phyloP scores from a whole-genome alignment of 2,329 filamentous ascomycete species.

The Lizonia empirigonia region DNA sequence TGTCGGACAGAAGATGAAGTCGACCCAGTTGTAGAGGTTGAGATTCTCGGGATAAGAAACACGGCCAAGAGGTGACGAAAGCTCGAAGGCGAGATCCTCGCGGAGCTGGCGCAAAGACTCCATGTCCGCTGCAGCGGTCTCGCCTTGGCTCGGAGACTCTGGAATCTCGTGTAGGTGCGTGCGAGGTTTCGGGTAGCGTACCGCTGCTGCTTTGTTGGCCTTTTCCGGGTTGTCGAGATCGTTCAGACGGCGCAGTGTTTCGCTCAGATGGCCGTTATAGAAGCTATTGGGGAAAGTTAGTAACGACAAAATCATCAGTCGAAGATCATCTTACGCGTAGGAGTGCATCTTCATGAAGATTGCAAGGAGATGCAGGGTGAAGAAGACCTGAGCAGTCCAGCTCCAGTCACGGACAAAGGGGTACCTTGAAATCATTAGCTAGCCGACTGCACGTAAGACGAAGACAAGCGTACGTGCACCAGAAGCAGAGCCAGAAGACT shows the following conservation, averaged over 20 bases:
- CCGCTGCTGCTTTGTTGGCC: slow-evolving; percentile 70
- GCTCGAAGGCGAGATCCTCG: slow-evolving; percentile 85
- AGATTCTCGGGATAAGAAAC: slow-evolving; percentile 91
- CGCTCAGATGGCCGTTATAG: slow-evolving; percentile 93
- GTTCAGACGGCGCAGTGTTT: slow-evolving; percentile 79
- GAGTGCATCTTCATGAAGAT: slow-evolving; percentile 99
- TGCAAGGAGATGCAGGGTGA: slow-evolving; percentile 87
- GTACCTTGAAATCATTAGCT: slow-evolving; percentile 54
- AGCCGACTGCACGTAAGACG: too few relatives aligned
- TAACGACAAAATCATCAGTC: not conserved
- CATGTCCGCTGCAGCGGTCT: slow-evolving; percentile 48
- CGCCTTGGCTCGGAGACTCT: slow-evolving; percentile 50
- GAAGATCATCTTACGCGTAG: slow-evolving; percentile 64
- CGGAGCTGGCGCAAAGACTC: slow-evolving; percentile 68
- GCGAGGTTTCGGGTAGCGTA: slow-evolving; percentile 68
- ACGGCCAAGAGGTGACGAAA: slow-evolving; percentile 87
- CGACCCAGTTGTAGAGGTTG: slow-evolving; percentile 78
- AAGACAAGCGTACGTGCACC: slow-evolving; percentile 65
- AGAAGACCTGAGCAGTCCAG: slow-evolving; percentile 96
- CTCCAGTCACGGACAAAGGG: slow-evolving; percentile 89
- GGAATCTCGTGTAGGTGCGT: slow-evolving; percentile 62
- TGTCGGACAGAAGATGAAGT: slow-evolving; percentile 90
- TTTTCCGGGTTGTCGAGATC: slow-evolving; percentile 79
- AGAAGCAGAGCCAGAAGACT: slow-evolving; percentile 75
- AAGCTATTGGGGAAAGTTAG: slow-evolving; percentile 57